Evolutionary conservation across 805 yeast species (phyloP).

Genomic region (Nakazawaea molendinolei): DNA sequence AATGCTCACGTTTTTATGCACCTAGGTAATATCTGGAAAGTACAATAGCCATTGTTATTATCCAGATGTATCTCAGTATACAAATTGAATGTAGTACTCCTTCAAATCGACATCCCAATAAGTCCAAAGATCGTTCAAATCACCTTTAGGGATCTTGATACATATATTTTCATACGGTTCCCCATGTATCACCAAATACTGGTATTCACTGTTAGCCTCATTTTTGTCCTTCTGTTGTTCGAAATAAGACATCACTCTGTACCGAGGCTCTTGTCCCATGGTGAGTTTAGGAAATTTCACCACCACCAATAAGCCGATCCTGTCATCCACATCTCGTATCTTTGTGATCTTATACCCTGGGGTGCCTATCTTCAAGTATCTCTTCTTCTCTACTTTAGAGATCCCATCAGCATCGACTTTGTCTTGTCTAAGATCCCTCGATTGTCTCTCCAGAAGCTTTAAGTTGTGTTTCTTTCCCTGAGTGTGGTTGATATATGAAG

Average conservation of each 20-base stretch:
- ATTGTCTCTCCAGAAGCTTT: slow-evolving; percentile 60
- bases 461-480: slow-evolving; percentile 79
- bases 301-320: slow-evolving; percentile 60
- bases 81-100: slow-evolving; percentile 65
- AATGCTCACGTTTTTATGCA: too few relatives aligned
- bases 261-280: slow-evolving; percentile 40
- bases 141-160: slow-evolving; percentile 61
- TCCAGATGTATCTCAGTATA: slow-evolving; percentile 31
- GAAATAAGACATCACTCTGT: slow-evolving; percentile 69
- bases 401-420: slow-evolving; percentile 18
- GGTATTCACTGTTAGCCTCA: slow-evolving; percentile 38
- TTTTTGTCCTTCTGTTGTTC: slow-evolving; percentile 53
- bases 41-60: slow-evolving; percentile 3
- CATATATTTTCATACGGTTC: slow-evolving; percentile 87
- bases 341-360: slow-evolving; percentile 69
- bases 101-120: slow-evolving; percentile 67
- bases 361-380: slow-evolving; percentile 56
- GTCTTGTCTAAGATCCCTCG: slow-evolving; percentile 23
- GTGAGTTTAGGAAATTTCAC: slow-evolving; percentile 47
- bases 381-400: slow-evolving; percentile 37
- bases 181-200: slow-evolving; percentile 73
- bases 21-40: too few relatives aligned
- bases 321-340: slow-evolving; percentile 51
- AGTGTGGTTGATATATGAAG: slow-evolving; percentile 77
- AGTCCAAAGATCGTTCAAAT: slow-evolving; percentile 57